Conservation (phyloP, 2,329 filamentous ascomycete genomes). For the Periconia sp. region DNA sequence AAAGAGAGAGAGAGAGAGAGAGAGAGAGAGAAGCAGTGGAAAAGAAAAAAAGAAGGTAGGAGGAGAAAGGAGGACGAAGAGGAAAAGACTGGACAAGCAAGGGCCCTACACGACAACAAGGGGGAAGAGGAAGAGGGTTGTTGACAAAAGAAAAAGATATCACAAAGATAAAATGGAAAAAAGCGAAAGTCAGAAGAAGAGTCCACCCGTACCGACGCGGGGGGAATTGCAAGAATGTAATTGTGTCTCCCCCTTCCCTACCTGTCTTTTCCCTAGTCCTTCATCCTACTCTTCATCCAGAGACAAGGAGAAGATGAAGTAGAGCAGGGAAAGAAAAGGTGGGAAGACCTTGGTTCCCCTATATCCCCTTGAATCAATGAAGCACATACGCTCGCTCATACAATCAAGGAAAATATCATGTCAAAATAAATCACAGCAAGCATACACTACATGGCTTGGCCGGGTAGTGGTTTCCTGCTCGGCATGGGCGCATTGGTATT, state of each 20-base stretch:
- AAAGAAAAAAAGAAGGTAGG: conserved; percentile 3
- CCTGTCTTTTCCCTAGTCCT: no score
- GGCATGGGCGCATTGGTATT: conserved; percentile 30
- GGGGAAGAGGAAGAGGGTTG: background rate
- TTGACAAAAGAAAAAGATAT: background rate
- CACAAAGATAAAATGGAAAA: no score
- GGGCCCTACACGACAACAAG: background rate
- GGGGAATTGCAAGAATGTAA: no score
- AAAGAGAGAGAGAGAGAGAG: background rate
- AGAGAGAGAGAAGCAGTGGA: background rate
- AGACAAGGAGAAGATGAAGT: no score
- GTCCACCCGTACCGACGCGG: no score
- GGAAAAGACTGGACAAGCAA: background rate
- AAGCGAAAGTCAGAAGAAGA: no score
- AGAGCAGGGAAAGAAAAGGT: no score
- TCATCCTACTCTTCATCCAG: no score
- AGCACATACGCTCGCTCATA: background rate
- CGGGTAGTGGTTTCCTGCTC: conserved; percentile 51
- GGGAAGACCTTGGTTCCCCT: no score
- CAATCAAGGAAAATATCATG: conserved; percentile 1
- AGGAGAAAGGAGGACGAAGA: background rate
- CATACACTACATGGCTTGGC: conserved; percentile 45
- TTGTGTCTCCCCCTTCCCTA: no score
- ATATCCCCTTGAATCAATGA: no score
- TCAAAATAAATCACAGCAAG: conserved; percentile 15